phyloP scores from a whole-genome alignment of 2,329 filamentous ascomycete species.

The Verticillium tricorpus region DNA sequence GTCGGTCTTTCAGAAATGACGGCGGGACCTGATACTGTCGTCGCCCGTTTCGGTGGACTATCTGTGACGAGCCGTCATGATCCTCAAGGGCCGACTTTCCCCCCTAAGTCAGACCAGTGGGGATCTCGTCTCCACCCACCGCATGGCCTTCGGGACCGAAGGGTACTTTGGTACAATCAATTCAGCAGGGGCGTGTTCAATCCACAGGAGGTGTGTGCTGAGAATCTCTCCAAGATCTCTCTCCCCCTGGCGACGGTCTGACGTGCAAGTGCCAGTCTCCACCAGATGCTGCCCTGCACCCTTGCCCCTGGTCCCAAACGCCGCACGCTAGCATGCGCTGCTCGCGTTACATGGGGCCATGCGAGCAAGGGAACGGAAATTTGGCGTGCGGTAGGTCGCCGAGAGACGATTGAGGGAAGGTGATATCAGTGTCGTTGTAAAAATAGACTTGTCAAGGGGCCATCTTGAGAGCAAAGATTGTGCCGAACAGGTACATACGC shows the following conservation, averaged over 20 bases:
- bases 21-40: not conserved
- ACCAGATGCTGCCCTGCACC: not conserved
- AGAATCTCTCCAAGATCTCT: constrained; percentile 1
- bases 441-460: not conserved
- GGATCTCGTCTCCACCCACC: not conserved
- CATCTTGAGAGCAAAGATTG: not conserved
- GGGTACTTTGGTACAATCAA: not conserved
- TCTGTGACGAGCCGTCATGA: not conserved
- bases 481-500: not conserved
- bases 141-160: constrained; percentile 2
- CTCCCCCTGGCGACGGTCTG: not conserved
- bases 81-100: not conserved
- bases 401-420: not conserved
- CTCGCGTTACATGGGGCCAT: not conserved
- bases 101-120: not conserved
- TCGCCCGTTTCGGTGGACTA: not conserved
- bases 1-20: not conserved
- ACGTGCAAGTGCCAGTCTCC: not conserved
- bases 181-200: not conserved
- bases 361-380: not conserved
- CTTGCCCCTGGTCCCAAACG: not conserved
- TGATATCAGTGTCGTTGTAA: not conserved
- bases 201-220: not conserved
- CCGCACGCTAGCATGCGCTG: not conserved
- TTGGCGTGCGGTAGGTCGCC: not conserved